A percentile compares a stretch with the other conserved stretches of the same genome.
Evolutionary conservation across 257 asterid genomes (phyloP).

Genomic region (Cordia subcordata): DNA sequence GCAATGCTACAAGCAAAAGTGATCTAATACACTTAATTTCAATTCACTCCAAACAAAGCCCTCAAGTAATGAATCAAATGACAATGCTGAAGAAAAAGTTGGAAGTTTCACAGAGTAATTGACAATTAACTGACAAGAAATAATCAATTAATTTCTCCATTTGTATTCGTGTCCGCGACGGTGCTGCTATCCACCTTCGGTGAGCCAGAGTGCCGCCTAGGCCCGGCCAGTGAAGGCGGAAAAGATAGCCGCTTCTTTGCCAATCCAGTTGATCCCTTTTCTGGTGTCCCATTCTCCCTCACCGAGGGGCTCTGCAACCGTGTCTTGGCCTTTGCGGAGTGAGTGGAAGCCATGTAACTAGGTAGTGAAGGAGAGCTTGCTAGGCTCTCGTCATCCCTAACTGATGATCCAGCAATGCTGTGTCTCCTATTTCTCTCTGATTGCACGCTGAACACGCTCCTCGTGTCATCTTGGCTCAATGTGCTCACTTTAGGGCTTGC

Average conservation of each 20-base stretch:
- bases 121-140: background rate
- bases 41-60: slow-evolving; percentile 1
- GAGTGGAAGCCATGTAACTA: slow-evolving; percentile 83
- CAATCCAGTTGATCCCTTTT: slow-evolving; percentile 44
- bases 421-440: slow-evolving; percentile 75
- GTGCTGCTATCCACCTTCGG: slow-evolving; percentile 50
- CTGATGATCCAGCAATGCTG: slow-evolving; percentile 71
- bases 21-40: background rate
- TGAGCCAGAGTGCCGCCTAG: slow-evolving; percentile 68
- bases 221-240: slow-evolving; percentile 82
- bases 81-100: background rate
- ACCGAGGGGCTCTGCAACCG: slow-evolving; percentile 62
- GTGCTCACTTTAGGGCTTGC: slow-evolving; percentile 57
- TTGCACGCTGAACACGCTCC: slow-evolving; percentile 55
- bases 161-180: slow-evolving; percentile 25
- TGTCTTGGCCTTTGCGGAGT: slow-evolving; percentile 79
- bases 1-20: background rate
- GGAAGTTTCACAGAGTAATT: background rate
- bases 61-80: background rate
- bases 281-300: slow-evolving; percentile 48
- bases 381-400: slow-evolving; percentile 86
- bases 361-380: slow-evolving; percentile 71
- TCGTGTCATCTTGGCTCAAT: slow-evolving; percentile 58
- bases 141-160: slow-evolving; percentile 10
- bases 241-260: slow-evolving; percentile 83